Percentiles rank a stretch among this genome's conserved stretches.
Evolutionary conservation across 257 asterid genomes (phyloP).

Genomic region (Scutellaria barbata): DNA sequence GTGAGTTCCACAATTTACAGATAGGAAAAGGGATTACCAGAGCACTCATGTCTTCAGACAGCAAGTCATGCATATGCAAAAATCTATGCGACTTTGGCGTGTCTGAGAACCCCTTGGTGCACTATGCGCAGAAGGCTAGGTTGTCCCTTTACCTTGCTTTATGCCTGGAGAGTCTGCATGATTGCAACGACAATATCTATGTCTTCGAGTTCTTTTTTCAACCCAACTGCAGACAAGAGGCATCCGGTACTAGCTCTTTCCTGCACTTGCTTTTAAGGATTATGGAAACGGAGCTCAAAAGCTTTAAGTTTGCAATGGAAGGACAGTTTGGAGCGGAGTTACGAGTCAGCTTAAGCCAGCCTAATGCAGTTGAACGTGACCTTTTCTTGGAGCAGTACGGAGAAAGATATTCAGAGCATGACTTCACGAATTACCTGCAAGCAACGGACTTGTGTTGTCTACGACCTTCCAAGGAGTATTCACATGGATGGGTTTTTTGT

Average conservation of each 20-base stretch:
- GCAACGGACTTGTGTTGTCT: neutral
- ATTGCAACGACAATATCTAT: neutral
- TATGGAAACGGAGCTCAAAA: conserved; percentile 7
- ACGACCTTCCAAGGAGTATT: neutral
- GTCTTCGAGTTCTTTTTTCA: neutral
- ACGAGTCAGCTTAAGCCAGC: neutral
- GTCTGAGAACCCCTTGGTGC: conserved; percentile 22
- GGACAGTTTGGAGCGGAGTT: neutral
- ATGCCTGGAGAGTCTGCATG: neutral
- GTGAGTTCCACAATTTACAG: neutral
- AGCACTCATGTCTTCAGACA: neutral
- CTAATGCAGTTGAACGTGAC: neutral
- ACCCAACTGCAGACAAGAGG: neutral
- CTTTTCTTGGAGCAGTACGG: neutral
- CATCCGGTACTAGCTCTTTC: neutral
- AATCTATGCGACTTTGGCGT: conserved; percentile 4
- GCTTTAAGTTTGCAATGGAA: neutral
- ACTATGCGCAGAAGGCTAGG: conserved; percentile 22
- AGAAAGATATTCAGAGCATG: neutral
- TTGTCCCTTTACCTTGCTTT: conserved; percentile 15
- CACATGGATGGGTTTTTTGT: neutral
- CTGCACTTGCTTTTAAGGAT: conserved; percentile 3
- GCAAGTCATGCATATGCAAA: neutral
- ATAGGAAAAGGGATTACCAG: neutral
- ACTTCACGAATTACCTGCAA: neutral